Evolutionary conservation across 1,284 basidiomycete genomes (phyloP), one percentile per base, ranked within the genome.

Genomic region (Fomitopsis betulina): DNA sequence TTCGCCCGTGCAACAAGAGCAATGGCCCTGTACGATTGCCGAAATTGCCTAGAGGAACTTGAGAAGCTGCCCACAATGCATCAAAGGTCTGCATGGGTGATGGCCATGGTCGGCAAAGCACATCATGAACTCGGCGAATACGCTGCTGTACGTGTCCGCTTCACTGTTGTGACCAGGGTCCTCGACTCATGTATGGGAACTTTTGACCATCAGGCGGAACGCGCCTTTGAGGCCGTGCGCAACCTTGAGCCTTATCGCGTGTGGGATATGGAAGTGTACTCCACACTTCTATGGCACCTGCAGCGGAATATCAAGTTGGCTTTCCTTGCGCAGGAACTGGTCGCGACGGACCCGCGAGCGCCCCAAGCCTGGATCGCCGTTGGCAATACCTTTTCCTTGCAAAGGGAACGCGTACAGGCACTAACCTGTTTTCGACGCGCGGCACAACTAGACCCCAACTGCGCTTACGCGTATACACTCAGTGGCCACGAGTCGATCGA

Each of bases 401-500:
- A 94, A 71, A 93, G 93, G 72, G 94, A 97, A 68, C 89, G 93
- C 66, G 80, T 89, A 53, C 91, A 96, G 67, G 95, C 96, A 12
- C 76, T 96, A 74, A 87, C 91, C 68, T 96, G 94, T 77, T 98
- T 98, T 75, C 82, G 87, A 58, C 86, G 95, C 58, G 95, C 95
- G 47, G 83, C 87, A 21, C 87, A 93, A 72, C 74, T 96, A 68
- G 92, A 94, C 70, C 86, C 91, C 9, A 80, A 81, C 9, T 94
- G 89, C 75, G 91, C 93, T 59, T 96, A 97, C 72, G 93, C 94
- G 58, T 95, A 92, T 77, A 96, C 94, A 23, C 78, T 98, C 61
- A 93, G 92, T 67, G 95, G 96, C 50, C 94, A 97, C 74, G 95
- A 98, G 79, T 91, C 89, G 45, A 85, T 96, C 64, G 91, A 96